Evolutionary conservation across 202 grass and related monocot genomes (phyloP).

Genomic region (Saccharum hybrid): DNA sequence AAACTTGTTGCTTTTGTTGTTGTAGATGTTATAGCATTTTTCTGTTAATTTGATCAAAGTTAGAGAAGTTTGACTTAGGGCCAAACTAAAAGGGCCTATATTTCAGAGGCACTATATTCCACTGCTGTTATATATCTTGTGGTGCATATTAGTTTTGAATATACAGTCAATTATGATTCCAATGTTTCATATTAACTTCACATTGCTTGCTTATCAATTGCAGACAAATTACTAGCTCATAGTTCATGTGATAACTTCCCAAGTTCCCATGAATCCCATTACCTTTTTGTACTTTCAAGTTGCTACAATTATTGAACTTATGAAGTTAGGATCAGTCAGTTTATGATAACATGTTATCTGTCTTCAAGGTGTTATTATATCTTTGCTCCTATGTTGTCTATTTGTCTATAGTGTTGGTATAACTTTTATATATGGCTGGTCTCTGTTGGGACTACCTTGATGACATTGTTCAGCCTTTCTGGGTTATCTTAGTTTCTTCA

Average conservation of each 20-base stretch:
- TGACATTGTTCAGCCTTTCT: slow-evolving; percentile 18
- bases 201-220: slow-evolving; percentile 2
- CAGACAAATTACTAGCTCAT: not conserved
- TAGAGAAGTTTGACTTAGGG: not conserved
- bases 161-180: not conserved
- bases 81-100: not conserved
- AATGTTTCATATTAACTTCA: slow-evolving; percentile 30
- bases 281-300: slow-evolving; percentile 12
- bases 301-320: not conserved
- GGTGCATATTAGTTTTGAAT: slow-evolving; percentile 21
- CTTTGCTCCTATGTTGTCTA: slow-evolving; percentile 15
- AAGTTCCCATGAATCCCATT: slow-evolving; percentile 9
- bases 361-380: slow-evolving; percentile 12
- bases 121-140: not conserved
- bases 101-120: not conserved
- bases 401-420: slow-evolving; percentile 20
- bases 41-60: not conserved
- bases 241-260: not conserved
- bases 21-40: not conserved
- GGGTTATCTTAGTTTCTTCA: slow-evolving; percentile 17
- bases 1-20: not conserved
- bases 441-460: not conserved
- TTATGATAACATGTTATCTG: slow-evolving; percentile 5
- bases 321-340: slow-evolving; percentile 23
- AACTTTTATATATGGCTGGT: slow-evolving; percentile 20